Evolutionary conservation across 1,284 basidiomycete genomes (phyloP).

Genomic region (Ceraceosorus guamensis): DNA sequence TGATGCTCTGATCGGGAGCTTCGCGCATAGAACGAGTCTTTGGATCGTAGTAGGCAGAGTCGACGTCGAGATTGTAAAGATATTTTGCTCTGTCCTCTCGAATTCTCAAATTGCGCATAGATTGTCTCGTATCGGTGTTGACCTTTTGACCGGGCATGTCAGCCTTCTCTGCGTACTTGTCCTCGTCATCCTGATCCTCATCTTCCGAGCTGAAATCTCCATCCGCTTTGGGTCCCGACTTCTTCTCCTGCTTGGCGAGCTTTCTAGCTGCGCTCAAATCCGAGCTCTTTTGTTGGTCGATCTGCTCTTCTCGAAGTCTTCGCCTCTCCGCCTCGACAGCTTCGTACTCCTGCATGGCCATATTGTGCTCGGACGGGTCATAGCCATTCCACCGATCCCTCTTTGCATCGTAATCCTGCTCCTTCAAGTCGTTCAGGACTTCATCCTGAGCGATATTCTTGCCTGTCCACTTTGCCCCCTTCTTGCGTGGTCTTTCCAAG

Average conservation of each 20-base stretch:
- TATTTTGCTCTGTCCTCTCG: slow-evolving; percentile 99
- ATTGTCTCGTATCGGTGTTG: slow-evolving; percentile 95
- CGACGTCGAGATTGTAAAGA: slow-evolving; percentile 88
- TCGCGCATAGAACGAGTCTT: slow-evolving; percentile 99
- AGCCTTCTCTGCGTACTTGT: slow-evolving; percentile 81
- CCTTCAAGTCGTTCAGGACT: slow-evolving; percentile 58
- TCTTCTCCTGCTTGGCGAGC: slow-evolving; percentile 68
- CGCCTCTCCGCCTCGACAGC: slow-evolving; percentile 80
- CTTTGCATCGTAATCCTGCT: slow-evolving; percentile 79
- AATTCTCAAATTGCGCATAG: slow-evolving; percentile 94
- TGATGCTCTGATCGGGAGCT: slow-evolving; percentile 69
- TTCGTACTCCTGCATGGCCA: slow-evolving; percentile 85
- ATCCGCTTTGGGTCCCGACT: slow-evolving; percentile 14
- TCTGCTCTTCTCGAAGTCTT: slow-evolving; percentile 85
- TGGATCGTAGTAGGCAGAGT: slow-evolving; percentile 96
- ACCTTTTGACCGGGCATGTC: slow-evolving; percentile 96
- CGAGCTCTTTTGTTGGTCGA: slow-evolving; percentile 74
- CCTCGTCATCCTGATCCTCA: slow-evolving; percentile 45
- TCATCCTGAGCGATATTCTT: slow-evolving; percentile 88
- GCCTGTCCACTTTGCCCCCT: slow-evolving; percentile 88
- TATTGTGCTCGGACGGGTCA: slow-evolving; percentile 75
- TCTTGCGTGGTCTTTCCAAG: slow-evolving; percentile 88
- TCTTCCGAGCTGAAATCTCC: slow-evolving; percentile 79
- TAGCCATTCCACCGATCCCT: slow-evolving; percentile 98
- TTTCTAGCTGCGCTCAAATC: slow-evolving; percentile 61